phyloP scores from a whole-genome alignment of 2,329 filamentous ascomycete genomes.

The Ascochyta viciae-villosae region DNA sequence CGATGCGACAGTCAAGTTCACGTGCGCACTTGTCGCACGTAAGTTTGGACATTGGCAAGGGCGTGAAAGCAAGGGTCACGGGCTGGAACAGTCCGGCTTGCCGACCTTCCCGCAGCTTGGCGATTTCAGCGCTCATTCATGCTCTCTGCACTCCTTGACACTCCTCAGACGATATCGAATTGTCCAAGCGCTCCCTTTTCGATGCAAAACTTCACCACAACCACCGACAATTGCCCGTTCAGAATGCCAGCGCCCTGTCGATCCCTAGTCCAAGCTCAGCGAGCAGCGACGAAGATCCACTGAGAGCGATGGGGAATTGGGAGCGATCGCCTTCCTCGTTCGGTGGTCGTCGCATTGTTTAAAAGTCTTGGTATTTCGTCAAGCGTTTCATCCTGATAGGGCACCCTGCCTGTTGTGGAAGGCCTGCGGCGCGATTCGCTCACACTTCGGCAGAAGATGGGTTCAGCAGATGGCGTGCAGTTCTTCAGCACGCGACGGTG shows the following conservation, averaged over 20 bases:
- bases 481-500: neutral
- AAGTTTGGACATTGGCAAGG: too few relatives aligned
- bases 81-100: neutral
- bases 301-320: neutral
- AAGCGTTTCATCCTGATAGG: slow-evolving; percentile 14
- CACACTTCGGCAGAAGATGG: neutral
- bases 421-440: neutral
- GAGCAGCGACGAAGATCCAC: neutral
- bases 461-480: neutral
- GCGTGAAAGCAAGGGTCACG: neutral
- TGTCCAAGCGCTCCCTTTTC: slow-evolving; percentile 1
- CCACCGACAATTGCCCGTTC: neutral
- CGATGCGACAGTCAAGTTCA: too few relatives aligned
- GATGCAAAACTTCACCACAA: neutral
- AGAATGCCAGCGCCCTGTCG: neutral
- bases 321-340: neutral
- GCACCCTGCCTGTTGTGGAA: slow-evolving; percentile 2
- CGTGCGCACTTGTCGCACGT: too few relatives aligned
- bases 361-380: slow-evolving; percentile 8
- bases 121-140: neutral
- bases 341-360: neutral
- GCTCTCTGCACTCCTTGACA: neutral
- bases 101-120: slow-evolving; percentile 3
- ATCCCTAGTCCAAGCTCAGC: neutral
- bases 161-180: neutral